These are phyloP conservation scores for Cinnamomum micranthum DNA, from an alignment of 164 flowering plant species.

Conservation along the genomic window DNA sequence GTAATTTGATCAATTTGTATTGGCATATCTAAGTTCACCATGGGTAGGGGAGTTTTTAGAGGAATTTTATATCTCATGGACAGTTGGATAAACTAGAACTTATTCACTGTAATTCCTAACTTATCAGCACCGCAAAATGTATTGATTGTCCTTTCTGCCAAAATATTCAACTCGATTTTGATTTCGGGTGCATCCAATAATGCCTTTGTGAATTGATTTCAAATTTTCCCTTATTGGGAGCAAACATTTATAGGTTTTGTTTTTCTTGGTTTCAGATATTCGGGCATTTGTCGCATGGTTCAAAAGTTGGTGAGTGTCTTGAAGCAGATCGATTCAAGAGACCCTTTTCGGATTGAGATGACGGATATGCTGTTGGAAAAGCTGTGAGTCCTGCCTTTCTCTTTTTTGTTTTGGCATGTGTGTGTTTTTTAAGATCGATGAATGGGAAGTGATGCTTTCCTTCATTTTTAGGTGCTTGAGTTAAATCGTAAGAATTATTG, in stretches of 20 bases:
- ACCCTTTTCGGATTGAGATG: slow-evolving; percentile 80
- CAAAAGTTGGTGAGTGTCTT: slow-evolving; percentile 75
- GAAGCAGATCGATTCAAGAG: slow-evolving; percentile 81
- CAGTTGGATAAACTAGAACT: background rate
- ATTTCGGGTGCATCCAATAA: background rate
- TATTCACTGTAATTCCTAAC: background rate
- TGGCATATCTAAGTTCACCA: background rate
- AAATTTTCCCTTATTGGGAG: background rate
- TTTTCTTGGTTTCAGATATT: slow-evolving; percentile 41
- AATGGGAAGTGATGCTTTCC: no score
- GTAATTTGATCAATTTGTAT: background rate
- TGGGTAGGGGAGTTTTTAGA: background rate
- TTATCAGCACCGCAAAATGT: background rate
- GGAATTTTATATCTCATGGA: background rate
- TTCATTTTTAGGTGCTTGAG: no score
- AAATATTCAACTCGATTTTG: background rate
- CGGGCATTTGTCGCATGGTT: slow-evolving; percentile 63
- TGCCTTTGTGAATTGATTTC: background rate
- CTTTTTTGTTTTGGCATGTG: no score
- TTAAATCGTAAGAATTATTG: no score
- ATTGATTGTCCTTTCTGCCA: background rate
- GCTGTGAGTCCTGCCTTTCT: slow-evolving; percentile 49
- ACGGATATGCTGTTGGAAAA: slow-evolving; percentile 76
- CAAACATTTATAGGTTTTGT: background rate
- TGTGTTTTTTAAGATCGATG: no score